Evolutionary conservation across 129 eudicot genomes (phyloP).

Genomic region (Centaurea solstitialis): DNA sequence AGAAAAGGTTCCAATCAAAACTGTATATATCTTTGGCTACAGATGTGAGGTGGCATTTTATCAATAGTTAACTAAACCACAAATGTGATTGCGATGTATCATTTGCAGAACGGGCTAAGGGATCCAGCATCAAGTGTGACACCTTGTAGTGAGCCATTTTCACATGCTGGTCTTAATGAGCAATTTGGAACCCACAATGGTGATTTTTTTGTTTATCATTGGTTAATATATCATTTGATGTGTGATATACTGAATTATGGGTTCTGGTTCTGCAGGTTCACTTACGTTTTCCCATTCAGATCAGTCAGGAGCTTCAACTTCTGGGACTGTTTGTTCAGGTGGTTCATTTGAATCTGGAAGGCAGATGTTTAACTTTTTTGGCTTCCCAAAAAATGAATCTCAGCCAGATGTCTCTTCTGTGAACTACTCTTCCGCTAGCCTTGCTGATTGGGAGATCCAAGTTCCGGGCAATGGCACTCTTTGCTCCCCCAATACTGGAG

Average conservation of each 20-base stretch:
- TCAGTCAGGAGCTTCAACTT: slow-evolving; percentile 50
- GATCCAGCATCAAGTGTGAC: slow-evolving; percentile 22
- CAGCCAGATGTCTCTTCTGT: slow-evolving; percentile 39
- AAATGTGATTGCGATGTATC: not conserved
- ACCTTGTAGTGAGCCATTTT: slow-evolving; percentile 36
- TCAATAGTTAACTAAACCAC: not conserved
- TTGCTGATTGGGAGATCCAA: slow-evolving; percentile 32
- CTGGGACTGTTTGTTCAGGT: slow-evolving; percentile 42
- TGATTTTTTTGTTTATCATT: not conserved
- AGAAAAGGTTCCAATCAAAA: not conserved
- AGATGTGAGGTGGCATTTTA: too few relatives aligned
- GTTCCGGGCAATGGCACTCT: slow-evolving; percentile 13
- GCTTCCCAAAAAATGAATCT: slow-evolving; percentile 33
- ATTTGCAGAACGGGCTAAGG: slow-evolving; percentile 45
- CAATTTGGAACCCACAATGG: slow-evolving; percentile 6
- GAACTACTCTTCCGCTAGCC: slow-evolving; percentile 25
- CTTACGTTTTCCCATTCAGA: slow-evolving; percentile 32
- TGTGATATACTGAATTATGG: not conserved
- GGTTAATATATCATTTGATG: not conserved
- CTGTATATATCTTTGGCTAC: not conserved
- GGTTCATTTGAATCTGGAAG: slow-evolving; percentile 51
- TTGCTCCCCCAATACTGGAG: not conserved
- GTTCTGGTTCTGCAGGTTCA: slow-evolving; percentile 15
- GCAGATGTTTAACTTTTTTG: slow-evolving; percentile 29
- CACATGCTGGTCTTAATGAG: slow-evolving; percentile 13